Conservation (phyloP, 495 filamentous ascomycete species). For the Parathielavia appendiculata region DNA sequence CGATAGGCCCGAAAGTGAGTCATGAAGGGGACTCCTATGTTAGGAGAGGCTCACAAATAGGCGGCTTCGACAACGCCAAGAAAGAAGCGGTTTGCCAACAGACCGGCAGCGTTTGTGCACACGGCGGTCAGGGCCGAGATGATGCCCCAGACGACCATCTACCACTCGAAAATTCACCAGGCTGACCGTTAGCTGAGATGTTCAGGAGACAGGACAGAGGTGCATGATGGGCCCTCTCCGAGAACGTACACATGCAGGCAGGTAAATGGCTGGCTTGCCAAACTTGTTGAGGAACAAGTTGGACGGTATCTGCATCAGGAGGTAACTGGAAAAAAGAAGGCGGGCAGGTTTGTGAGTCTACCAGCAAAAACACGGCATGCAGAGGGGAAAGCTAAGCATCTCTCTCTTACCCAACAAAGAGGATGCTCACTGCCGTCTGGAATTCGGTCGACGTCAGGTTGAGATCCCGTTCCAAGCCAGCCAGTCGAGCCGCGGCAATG, state of each 20-base stretch:
- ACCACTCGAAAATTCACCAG: too few species aligned
- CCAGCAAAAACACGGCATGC: too few species aligned
- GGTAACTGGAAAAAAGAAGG: slow-evolving; percentile 37
- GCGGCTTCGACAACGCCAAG: slow-evolving; percentile 58
- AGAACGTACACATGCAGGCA: slow-evolving; percentile 48
- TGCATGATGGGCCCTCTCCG: neutral
- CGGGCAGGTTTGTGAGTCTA: too few species aligned
- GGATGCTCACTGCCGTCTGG: slow-evolving; percentile 60
- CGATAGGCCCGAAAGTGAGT: too few species aligned
- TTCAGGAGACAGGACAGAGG: too few species aligned
- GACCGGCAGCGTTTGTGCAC: slow-evolving; percentile 56
- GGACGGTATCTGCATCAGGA: slow-evolving; percentile 56
- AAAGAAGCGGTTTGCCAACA: slow-evolving; percentile 65
- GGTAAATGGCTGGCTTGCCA: slow-evolving; percentile 57
- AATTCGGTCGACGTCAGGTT: slow-evolving; percentile 42
- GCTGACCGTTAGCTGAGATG: neutral
- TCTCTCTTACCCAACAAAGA: slow-evolving; percentile 65
- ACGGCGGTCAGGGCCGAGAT: slow-evolving; percentile 60
- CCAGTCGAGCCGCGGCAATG: slow-evolving; percentile 49
- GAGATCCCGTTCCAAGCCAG: slow-evolving; percentile 45
- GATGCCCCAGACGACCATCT: slow-evolving; percentile 69
- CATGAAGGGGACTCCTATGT: neutral
- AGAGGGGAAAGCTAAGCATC: neutral
- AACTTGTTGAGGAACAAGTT: slow-evolving; percentile 57
- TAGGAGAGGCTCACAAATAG: slow-evolving; percentile 43